Base-by-base conservation (phyloP, 352 stramenopile species). In the Pythium phragmitis region DNA sequence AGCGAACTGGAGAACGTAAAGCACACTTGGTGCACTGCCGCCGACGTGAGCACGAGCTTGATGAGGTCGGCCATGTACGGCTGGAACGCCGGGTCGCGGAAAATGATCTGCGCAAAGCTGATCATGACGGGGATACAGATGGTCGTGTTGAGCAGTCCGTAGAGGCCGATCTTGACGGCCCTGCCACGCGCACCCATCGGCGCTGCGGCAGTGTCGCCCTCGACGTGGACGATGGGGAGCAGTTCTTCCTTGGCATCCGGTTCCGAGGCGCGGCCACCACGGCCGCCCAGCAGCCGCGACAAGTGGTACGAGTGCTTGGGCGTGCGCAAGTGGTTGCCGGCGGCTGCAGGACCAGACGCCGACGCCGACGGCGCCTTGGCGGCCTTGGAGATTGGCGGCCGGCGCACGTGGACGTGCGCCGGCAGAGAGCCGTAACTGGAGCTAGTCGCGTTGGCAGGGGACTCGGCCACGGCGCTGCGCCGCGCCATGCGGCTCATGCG, bases 31-130 rank as follows among this genome's bases (percentile, higher is more conserved):
- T 95, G 86, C 43, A 95, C 72, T 11, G 82, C 84, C 3, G 82
- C 85, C 11, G 87, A 96, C 43, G 90, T 80, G 47, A 96, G 78
- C 69, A 98, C 97, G 36, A 99, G 84, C 76, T 99, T 99, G 54
- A 96, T 92, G 77, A 79, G 95, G 70, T 88, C 98, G 87, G 68
- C 86, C 85, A 83, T 89, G 70, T 88, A 98, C 57, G 75, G 89
- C 81, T 92, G 85, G 59, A 97, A 94, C 67, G 98, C 93, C 13
- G 89, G 83, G 62, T 94, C 79, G 37, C 83, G 85, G 63, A 98
- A 99, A 72, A 99, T 98, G 67, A 99, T 98, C 48, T 97, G 91
- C 39, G 95, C 88, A 70, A 98, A 99, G 60, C 95, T 96, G 74
- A 87, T 87, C 78, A 87, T 88, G 46, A 95, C 82, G 7, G 96